These are phyloP conservation scores for Leishmania tropica DNA, from an alignment of 208 protist species.

Conservation along the genomic window DNA sequence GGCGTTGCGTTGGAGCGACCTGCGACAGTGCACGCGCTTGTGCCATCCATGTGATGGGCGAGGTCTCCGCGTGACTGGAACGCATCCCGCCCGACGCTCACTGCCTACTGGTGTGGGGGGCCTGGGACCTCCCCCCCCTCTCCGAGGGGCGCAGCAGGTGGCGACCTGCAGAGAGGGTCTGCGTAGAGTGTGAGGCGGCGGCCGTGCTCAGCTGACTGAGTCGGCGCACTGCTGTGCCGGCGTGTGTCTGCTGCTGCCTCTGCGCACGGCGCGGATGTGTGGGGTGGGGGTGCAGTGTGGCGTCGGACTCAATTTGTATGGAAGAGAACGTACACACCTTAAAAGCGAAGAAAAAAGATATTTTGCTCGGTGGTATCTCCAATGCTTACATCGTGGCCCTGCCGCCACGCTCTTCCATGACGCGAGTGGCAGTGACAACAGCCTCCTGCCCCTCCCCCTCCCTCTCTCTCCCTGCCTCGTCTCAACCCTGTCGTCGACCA, in stretches of 20 bases:
- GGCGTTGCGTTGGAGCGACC: too few species aligned
- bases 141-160: not conserved
- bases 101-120: not conserved
- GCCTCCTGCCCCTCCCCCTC: not conserved
- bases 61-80: not conserved
- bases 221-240: not conserved
- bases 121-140: not conserved
- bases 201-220: not conserved
- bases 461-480: not conserved
- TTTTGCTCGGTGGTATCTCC: not conserved
- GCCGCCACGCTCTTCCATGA: not conserved
- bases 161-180: not conserved
- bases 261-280: not conserved
- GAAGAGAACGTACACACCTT: not conserved
- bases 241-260: not conserved
- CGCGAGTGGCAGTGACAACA: not conserved
- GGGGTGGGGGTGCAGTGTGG: not conserved
- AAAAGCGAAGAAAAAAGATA: not conserved
- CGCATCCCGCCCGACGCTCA: not conserved
- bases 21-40: not conserved
- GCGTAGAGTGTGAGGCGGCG: not conserved
- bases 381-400: not conserved
- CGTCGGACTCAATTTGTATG: not conserved
- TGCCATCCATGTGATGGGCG: not conserved
- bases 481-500: not conserved